phyloP scores from a whole-genome alignment of 1,139 yeast species.

The Taphrina populina region DNA sequence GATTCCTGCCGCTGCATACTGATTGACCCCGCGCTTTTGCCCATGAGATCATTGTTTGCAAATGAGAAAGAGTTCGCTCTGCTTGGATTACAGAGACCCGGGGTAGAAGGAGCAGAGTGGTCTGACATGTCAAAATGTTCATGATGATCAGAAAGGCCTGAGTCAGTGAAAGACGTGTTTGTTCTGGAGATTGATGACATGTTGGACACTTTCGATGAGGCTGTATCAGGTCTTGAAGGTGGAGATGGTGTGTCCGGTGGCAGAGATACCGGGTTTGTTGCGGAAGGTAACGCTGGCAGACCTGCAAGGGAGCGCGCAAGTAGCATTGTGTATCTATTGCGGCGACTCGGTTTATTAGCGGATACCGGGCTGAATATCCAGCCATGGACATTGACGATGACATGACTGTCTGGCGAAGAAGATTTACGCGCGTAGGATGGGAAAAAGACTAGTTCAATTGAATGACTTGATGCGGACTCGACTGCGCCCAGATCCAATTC shows the following conservation, averaged over 20 bases:
- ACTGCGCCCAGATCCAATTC: slow-evolving; percentile 20
- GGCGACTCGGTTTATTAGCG: slow-evolving; percentile 37
- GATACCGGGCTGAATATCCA: slow-evolving; percentile 38
- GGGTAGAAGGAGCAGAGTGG: slow-evolving; percentile 7
- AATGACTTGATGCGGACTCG: neutral
- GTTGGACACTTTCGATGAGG: neutral
- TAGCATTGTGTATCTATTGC: slow-evolving; percentile 37
- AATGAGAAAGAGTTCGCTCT: slow-evolving; percentile 5
- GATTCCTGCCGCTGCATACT: slow-evolving; percentile 16
- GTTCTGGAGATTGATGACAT: neutral
- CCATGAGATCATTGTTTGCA: neutral
- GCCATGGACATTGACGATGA: slow-evolving; percentile 38
- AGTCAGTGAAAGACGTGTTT: neutral
- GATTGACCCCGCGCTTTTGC: neutral
- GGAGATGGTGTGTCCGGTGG: neutral
- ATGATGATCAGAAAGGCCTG: neutral
- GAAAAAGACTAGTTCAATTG: slow-evolving; percentile 37
- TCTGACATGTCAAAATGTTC: slow-evolving; percentile 2
- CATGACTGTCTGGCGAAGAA: slow-evolving; percentile 33
- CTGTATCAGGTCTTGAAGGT: neutral
- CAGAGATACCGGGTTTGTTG: neutral
- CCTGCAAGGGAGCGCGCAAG: slow-evolving; percentile 39
- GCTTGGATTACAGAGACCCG: neutral
- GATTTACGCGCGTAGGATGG: slow-evolving; percentile 39
- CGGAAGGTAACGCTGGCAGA: slow-evolving; percentile 34